Conservation (phyloP, 352 stramenopile species). For the Globisporangium spiculum region DNA sequence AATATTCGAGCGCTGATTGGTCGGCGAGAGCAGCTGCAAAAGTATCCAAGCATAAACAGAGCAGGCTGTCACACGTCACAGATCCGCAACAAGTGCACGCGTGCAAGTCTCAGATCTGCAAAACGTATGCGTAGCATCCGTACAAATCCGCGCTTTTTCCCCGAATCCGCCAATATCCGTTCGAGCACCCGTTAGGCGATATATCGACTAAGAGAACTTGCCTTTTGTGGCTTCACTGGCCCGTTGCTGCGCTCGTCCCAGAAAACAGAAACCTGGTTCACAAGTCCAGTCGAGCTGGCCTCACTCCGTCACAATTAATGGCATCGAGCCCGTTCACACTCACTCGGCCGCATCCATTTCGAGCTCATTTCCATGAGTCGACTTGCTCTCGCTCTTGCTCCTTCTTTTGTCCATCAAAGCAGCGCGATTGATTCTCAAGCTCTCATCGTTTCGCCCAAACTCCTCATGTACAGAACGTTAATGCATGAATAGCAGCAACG, state of each 20-base stretch:
- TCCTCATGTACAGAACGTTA: no score
- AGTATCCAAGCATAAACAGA: background rate
- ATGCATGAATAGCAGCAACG: no score
- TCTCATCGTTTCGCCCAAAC: no score
- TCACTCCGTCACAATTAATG: background rate
- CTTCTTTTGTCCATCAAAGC: background rate
- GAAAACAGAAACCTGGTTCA: conserved; percentile 2
- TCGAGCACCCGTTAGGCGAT: background rate
- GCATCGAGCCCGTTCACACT: background rate
- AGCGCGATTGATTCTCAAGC: no score
- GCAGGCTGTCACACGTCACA: background rate
- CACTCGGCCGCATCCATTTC: no score
- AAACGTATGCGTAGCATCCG: background rate
- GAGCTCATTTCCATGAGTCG: background rate
- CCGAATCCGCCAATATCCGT: background rate
- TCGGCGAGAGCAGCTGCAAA: background rate
- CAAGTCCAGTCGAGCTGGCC: background rate
- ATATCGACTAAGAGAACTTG: background rate
- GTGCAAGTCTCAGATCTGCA: background rate
- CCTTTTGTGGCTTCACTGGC: background rate
- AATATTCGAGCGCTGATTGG: background rate
- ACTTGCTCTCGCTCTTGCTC: background rate
- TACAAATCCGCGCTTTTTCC: background rate
- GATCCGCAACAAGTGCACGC: background rate
- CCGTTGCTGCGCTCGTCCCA: background rate